Evolutionary conservation across 495 filamentous ascomycete genomes (phyloP), one percentile per base, ranked within the genome.

Genomic region (Talaromyces proteolyticus): DNA sequence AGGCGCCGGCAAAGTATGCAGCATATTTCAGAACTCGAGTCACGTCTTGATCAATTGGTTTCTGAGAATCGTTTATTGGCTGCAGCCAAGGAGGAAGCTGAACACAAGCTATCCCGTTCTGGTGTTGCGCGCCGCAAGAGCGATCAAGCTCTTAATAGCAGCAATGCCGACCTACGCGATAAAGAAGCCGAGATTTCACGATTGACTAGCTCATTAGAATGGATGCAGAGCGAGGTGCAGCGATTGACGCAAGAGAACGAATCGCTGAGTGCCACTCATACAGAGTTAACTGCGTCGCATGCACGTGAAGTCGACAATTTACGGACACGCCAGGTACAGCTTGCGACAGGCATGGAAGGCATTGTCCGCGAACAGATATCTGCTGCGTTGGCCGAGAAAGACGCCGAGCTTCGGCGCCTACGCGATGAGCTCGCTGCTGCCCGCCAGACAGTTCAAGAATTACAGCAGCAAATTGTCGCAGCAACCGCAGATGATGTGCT

Each of bases 1-100:
- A 90, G 91, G 53, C 89, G 89, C 61, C 87, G 90, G 53, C 93
- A 93, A 67, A 96, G 91, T 75, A 88, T 96, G 85, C 93, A 96
- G 69, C 82, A 97, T 44, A 77, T 94, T 41, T 68, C 73, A 63
- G 91, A 97, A 49, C 80, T 97, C 38, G 81, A 88, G 58, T 61
- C 75, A 25, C 78, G 76, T 59, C 76, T 95, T 55, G 89, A 94
- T 53, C 86, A 89, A 62, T 71, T 95, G 43, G 72, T 84, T 37
- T 81, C 87, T 0, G 90, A 95, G 58, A 96, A 95, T 57, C 81
- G 85, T 48, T 65, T 81, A 34, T 80, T 95, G 16, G 73, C 81
- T 57, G 85, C 88, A 21, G 86, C 85, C 39, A 87, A 82, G 57
- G 66, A 78, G 50, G 76, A 82, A 39, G 82, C 83, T 24, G 89